phyloP scores from a whole-genome alignment of 2,329 filamentous ascomycete species.

The Rhinocladiella mackenziei region DNA sequence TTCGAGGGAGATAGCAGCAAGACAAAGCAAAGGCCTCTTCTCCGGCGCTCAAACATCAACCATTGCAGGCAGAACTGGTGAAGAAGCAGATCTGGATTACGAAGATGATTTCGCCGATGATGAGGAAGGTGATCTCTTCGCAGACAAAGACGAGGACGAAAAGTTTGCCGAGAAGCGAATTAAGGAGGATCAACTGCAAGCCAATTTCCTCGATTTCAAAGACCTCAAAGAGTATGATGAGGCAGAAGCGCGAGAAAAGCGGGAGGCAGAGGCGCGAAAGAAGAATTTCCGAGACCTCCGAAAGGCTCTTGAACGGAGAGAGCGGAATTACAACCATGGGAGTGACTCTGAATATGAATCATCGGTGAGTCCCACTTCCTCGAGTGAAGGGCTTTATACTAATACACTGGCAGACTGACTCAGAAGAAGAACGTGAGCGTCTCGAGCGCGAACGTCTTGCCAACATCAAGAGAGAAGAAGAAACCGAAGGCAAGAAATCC shows the following conservation, averaged over 20 bases:
- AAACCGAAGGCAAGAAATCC: slow-evolving; percentile 49
- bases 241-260: slow-evolving; percentile 59
- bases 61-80: slow-evolving; percentile 34
- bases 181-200: slow-evolving; percentile 76
- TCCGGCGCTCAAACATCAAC: slow-evolving; percentile 32
- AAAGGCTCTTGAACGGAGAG: slow-evolving; percentile 77
- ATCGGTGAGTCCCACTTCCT: slow-evolving; percentile 43
- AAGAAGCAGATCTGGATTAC: slow-evolving; percentile 63
- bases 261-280: slow-evolving; percentile 64
- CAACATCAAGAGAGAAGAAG: slow-evolving; percentile 50
- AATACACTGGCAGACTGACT: slow-evolving; percentile 33
- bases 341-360: slow-evolving; percentile 60
- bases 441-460: slow-evolving; percentile 54
- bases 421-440: slow-evolving; percentile 55
- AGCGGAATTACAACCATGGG: slow-evolving; percentile 82
- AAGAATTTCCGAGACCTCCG: slow-evolving; percentile 71
- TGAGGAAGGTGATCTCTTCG: slow-evolving; percentile 67
- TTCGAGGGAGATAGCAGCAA: slow-evolving; percentile 55
- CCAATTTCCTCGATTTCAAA: slow-evolving; percentile 77
- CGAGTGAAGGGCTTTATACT: slow-evolving; percentile 28
- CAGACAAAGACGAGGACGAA: slow-evolving; percentile 76
- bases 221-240: slow-evolving; percentile 68
- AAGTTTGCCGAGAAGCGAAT: slow-evolving; percentile 69
- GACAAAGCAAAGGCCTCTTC: slow-evolving; percentile 44
- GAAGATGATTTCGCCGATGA: slow-evolving; percentile 81